These are phyloP conservation scores for Lachnum nothofagi DNA, from an alignment of 2,329 filamentous ascomycete species.

Conservation along the genomic window DNA sequence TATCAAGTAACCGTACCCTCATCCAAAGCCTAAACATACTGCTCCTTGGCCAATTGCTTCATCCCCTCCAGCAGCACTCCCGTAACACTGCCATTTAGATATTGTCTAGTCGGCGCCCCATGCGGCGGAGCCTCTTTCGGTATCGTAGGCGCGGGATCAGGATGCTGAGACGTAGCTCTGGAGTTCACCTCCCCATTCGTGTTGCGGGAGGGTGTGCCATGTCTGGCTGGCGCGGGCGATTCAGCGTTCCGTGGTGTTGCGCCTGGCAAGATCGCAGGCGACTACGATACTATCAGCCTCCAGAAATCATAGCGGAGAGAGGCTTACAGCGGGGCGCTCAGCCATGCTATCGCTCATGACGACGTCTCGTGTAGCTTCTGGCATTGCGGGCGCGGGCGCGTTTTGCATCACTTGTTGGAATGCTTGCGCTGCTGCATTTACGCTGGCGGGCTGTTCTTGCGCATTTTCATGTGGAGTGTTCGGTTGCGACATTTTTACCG, in stretches of 20 bases:
- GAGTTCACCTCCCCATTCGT: conserved; percentile 41
- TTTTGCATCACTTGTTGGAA: conserved; percentile 28
- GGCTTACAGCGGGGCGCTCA: conserved; percentile 23
- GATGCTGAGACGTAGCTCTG: conserved; percentile 53
- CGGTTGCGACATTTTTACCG: conserved; percentile 19
- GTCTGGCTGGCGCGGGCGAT: conserved; percentile 35
- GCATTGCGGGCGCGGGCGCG: conserved; percentile 13
- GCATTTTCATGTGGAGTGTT: conserved; percentile 9
- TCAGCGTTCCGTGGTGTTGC: conserved; percentile 20
- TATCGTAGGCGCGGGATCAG: conserved; percentile 48
- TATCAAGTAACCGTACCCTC: background rate
- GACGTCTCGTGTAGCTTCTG: conserved; percentile 22
- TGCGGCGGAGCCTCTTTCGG: conserved; percentile 57
- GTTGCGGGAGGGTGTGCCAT: conserved; percentile 44
- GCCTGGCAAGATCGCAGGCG: conserved; percentile 22
- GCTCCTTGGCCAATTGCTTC: conserved; percentile 65
- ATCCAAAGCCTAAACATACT: conserved; percentile 46
- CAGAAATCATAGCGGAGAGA: background rate
- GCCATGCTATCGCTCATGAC: conserved; percentile 28
- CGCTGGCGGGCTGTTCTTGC: conserved; percentile 15
- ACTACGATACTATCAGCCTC: conserved; percentile 17
- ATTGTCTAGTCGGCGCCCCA: conserved; percentile 64
- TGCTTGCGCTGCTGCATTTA: conserved; percentile 25
- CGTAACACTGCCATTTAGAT: conserved; percentile 67
- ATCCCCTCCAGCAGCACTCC: conserved; percentile 66